Base-by-base conservation (phyloP, 169 alveolate genomes). In the Cryptosporidium sp. region DNA sequence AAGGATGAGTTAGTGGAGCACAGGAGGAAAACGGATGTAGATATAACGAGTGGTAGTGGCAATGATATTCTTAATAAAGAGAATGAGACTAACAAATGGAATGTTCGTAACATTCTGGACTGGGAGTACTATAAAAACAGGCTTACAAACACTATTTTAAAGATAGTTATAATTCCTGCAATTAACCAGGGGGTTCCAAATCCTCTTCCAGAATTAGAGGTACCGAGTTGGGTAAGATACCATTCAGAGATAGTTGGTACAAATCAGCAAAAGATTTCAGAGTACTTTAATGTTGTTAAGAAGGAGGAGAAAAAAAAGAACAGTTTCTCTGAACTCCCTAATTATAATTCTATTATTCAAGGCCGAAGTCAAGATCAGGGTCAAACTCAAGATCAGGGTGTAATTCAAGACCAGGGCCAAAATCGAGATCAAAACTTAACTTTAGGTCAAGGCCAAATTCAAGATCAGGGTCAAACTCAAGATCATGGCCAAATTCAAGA, bases 41-140 rank as follows among this genome's bases (percentile, higher is more conserved):
- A 9, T 1, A 9, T 4, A 0, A 3, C 9, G 10, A 10, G 35
- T 31, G 35, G 29, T 0, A 0, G 44, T 21, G 10, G 23, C 0
- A 6, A 0, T 21, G 7, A 12, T 6, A 68, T 68, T 29, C 86
- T 84, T 68, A 12, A 10, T 1, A 21, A 31, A n/a, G 86, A 56
- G 7, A 52, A 33, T 69, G 42, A 65, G n/a, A 51, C 3, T 0
- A 48, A 29, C 31, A 94, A 96, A 45, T 92, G 95, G 52, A 96
- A 96, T 85, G 95, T 97, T 91, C 92, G 98, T 42, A 96, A 94
- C 62, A 97, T 98, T 14, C 93, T 98, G 45, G 99, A 98, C 80
- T 98, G 99, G 99, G 97, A 96, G 21, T 98, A 98, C 91, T 98
- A 98, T 91, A 96, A 96, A 70, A 99, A 98, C 75, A 97, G 98